These are phyloP conservation scores for Epichloe amarillans DNA, from an alignment of 2,329 filamentous ascomycete genomes.

Conservation along the genomic window DNA sequence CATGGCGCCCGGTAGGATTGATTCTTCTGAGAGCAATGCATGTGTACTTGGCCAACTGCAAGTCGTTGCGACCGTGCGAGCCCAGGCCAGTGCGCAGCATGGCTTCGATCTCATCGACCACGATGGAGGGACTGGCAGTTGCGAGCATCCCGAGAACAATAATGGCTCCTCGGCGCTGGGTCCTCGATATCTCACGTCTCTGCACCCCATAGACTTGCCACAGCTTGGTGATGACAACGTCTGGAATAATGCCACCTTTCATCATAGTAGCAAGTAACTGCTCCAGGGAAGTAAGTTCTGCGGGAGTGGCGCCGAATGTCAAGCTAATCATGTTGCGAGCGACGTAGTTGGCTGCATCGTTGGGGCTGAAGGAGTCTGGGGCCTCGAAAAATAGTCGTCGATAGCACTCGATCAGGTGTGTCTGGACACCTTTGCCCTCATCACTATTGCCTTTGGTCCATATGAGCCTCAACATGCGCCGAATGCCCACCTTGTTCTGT, in stretches of 20 bases:
- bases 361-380: conserved; percentile 72
- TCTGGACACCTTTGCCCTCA: conserved; percentile 95
- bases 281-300: conserved; percentile 88
- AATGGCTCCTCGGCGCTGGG: conserved; percentile 81
- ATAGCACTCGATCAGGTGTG: conserved; percentile 93
- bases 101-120: conserved; percentile 86
- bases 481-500: conserved; percentile 81
- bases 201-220: conserved; percentile 98
- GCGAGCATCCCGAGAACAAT: conserved; percentile 96
- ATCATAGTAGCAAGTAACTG: conserved; percentile 96
- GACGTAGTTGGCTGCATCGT: conserved; percentile 89
- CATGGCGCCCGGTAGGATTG: conserved; percentile 69
- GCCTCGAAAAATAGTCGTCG: conserved; percentile 92
- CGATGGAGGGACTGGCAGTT: conserved; percentile 81
- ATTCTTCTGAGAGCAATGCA: conserved; percentile 88
- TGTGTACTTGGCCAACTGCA: conserved; percentile 86
- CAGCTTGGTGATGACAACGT: conserved; percentile 76
- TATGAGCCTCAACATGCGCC: conserved; percentile 89
- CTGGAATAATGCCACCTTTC: conserved; percentile 77
- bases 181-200: conserved; percentile 82
- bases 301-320: conserved; percentile 88
- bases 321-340: conserved; percentile 98
- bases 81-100: conserved; percentile 88
- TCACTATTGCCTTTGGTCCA: conserved; percentile 99
- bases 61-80: conserved; percentile 62